phyloP scores from a whole-genome alignment of 768 basidiomycete species.

The Boletus sp. region DNA sequence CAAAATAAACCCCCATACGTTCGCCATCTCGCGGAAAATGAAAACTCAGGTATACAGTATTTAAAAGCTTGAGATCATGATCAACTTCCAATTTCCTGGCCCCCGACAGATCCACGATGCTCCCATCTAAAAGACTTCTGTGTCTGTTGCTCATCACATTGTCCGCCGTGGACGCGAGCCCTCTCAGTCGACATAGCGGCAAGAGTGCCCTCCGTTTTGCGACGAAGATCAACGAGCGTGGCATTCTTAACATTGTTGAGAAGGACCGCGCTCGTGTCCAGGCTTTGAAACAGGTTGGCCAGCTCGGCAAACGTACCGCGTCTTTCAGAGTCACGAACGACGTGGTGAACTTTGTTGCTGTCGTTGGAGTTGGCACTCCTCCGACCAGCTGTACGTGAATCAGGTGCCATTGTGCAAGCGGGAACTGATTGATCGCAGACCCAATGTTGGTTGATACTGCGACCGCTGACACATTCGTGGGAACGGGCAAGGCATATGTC shows the following conservation, averaged over 20 bases:
- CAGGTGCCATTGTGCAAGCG: neutral
- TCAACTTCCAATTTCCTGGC: too few species aligned
- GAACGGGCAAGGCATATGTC: conserved; percentile 14
- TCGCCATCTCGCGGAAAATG: neutral
- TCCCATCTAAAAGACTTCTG: conserved; percentile 7
- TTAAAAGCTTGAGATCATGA: neutral
- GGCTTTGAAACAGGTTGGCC: conserved; percentile 1
- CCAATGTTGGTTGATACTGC: conserved; percentile 31
- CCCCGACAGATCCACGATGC: conserved; percentile 3
- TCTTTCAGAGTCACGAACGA: conserved; percentile 18
- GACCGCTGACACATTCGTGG: conserved; percentile 32
- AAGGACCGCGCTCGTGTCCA: conserved; percentile 23
- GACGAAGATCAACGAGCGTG: conserved; percentile 10
- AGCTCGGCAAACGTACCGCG: conserved; percentile 4
- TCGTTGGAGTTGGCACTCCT: conserved; percentile 30
- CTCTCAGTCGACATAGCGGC: conserved; percentile 2
- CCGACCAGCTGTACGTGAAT: conserved; percentile 24
- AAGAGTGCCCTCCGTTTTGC: conserved; percentile 14
- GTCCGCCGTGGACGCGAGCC: conserved; percentile 13
- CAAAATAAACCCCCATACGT: neutral
- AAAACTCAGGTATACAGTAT: too few species aligned
- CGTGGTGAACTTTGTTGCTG: conserved; percentile 24
- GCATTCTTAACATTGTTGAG: conserved; percentile 10
- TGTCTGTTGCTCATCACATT: conserved; percentile 12
- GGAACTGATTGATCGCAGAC: conserved; percentile 16